Conservation (phyloP, 768 basidiomycete species). For the Collybia nuda region DNA sequence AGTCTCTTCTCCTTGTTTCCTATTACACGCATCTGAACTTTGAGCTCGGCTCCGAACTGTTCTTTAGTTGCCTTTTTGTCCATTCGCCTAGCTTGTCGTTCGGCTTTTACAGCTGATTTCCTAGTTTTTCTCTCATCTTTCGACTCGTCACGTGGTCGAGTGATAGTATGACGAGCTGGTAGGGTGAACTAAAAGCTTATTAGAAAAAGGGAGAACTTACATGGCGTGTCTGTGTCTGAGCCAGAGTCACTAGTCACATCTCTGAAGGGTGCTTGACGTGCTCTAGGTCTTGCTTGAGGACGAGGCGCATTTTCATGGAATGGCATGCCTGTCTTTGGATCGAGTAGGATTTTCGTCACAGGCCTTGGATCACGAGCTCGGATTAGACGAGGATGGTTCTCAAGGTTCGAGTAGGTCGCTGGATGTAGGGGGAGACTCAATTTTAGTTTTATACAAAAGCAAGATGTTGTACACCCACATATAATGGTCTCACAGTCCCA, state of each 20-base stretch:
- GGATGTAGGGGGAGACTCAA: conserved; percentile 10
- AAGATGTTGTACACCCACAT: conserved; percentile 51
- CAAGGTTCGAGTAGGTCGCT: conserved; percentile 97
- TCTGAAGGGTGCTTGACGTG: conserved; percentile 8
- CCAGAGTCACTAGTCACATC: conserved; percentile 17
- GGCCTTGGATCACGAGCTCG: conserved; percentile 55
- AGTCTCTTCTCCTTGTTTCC: conserved; percentile 43
- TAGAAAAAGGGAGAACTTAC: conserved; percentile 13
- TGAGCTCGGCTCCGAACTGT: conserved; percentile 61
- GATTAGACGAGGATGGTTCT: conserved; percentile 94
- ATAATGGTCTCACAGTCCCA: conserved; percentile 99
- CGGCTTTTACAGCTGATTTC: conserved; percentile 68
- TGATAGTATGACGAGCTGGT: conserved; percentile 42
- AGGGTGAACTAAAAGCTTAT: neutral
- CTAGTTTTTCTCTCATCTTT: conserved; percentile 72
- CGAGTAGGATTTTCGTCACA: conserved; percentile 65
- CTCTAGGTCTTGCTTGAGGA: conserved; percentile 12
- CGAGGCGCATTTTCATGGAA: conserved; percentile 33
- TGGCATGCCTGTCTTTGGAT: conserved; percentile 80
- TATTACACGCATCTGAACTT: conserved; percentile 54
- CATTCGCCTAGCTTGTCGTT: conserved; percentile 59
- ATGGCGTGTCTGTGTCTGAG: conserved; percentile 21
- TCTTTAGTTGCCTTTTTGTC: conserved; percentile 71
- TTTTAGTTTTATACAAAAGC: neutral
- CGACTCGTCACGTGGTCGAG: conserved; percentile 74